These are phyloP conservation scores for Brassica rapa DNA, from an alignment of 345 rosid genomes.

Conservation along the genomic window DNA sequence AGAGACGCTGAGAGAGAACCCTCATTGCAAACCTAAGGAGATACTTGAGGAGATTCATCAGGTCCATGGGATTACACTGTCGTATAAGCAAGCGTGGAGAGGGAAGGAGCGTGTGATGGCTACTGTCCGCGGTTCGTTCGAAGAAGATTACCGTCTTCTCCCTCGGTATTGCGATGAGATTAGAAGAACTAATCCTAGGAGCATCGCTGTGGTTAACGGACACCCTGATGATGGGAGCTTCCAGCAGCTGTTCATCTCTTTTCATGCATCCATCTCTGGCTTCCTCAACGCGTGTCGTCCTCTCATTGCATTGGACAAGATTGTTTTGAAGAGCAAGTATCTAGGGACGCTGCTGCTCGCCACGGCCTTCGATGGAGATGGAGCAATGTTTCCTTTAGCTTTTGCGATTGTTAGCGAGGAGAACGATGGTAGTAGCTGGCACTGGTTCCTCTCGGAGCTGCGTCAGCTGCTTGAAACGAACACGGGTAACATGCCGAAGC, in stretches of 20 bases:
- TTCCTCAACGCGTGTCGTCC: conserved; percentile 91
- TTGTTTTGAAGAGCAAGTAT: conserved; percentile 79
- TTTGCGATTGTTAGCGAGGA: conserved; percentile 86
- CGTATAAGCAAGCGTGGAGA: conserved; percentile 99
- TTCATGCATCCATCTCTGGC: conserved; percentile 93
- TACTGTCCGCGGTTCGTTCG: conserved; percentile 89
- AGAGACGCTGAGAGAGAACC: conserved; percentile 78
- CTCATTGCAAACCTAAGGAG: conserved; percentile 93
- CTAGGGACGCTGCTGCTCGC: conserved; percentile 92
- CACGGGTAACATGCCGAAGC: conserved; percentile 90
- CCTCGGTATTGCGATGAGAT: conserved; percentile 91
- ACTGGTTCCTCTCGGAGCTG: conserved; percentile 95
- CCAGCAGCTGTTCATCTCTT: conserved; percentile 87
- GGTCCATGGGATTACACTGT: conserved; percentile 84
- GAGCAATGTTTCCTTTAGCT: conserved; percentile 85
- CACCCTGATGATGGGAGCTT: conserved; percentile 68
- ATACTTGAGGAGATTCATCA: conserved; percentile 94
- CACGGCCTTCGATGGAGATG: conserved; percentile 93
- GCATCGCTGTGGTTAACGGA: conserved; percentile 86
- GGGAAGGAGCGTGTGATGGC: conserved; percentile 98
- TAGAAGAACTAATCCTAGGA: conserved; percentile 81
- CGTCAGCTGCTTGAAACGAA: conserved; percentile 81
- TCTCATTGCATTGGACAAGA: conserved; percentile 78
- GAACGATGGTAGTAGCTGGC: conserved; percentile 83
- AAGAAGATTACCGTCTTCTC: conserved; percentile 91